These are phyloP conservation scores for Amanita exitialis DNA, from an alignment of 768 basidiomycete genomes.

Conservation along the genomic window DNA sequence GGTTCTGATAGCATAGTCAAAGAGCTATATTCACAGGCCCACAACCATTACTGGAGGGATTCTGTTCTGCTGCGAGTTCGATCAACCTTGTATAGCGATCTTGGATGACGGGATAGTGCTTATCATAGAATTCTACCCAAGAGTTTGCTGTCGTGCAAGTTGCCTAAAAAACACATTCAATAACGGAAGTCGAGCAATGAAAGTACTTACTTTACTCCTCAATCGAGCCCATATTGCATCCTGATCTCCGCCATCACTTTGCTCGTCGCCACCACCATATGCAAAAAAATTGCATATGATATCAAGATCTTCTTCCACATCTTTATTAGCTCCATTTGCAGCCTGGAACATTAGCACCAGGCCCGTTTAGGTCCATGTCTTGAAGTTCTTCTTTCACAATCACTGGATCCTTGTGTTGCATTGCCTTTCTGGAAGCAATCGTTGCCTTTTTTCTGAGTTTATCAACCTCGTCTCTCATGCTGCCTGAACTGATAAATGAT, in stretches of 20 bases:
- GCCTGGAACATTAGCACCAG: neutral
- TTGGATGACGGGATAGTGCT: slow-evolving; percentile 30
- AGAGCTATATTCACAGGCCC: neutral
- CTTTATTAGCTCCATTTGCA: slow-evolving; percentile 3
- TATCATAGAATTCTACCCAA: slow-evolving; percentile 45
- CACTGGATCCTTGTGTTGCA: slow-evolving; percentile 12
- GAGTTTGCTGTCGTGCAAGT: slow-evolving; percentile 28
- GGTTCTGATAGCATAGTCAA: neutral
- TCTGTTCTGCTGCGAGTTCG: slow-evolving; percentile 1
- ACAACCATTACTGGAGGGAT: neutral
- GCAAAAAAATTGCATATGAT: slow-evolving; percentile 47
- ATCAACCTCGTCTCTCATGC: slow-evolving; percentile 30
- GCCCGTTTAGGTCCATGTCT: neutral
- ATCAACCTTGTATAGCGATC: slow-evolving; percentile 25
- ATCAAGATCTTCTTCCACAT: slow-evolving; percentile 35
- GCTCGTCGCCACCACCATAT: slow-evolving; percentile 33
- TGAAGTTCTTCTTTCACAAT: slow-evolving; percentile 8
- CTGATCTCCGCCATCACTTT: slow-evolving; percentile 25
- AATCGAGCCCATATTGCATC: slow-evolving; percentile 42
- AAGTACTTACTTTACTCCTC: slow-evolving; percentile 29
- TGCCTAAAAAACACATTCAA: slow-evolving; percentile 17
- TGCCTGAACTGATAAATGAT: slow-evolving; percentile 19
- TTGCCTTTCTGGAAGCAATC: slow-evolving; percentile 39
- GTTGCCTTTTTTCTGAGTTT: slow-evolving; percentile 35
- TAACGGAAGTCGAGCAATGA: neutral